Base-by-base conservation (phyloP, 1,284 basidiomycete genomes). In the Rhodofomes roseus region DNA sequence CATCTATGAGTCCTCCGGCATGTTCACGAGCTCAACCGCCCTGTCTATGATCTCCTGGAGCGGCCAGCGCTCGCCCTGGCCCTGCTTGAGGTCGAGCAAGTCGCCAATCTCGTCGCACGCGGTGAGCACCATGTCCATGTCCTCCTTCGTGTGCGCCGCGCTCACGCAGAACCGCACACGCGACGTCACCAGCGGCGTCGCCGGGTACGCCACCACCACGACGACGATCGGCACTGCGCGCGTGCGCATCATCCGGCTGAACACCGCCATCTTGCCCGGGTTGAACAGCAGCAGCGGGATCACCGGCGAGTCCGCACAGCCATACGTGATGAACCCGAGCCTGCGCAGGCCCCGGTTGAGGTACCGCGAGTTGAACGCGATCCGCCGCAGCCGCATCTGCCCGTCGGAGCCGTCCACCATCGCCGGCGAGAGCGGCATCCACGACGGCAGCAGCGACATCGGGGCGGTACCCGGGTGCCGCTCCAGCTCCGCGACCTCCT, bases 241-340 rank as follows among this genome's bases (percentile, higher is more conserved):
- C 60, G 87, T 83, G 65, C 90, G 83, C 94, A 97, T 96, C 84
- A 96, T 84, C 20, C 90, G 83, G 67, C 90, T 89, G 79, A 95
- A 96, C 69, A 89, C 82, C 60, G 83, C 83, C 92, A 96, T 94
- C 78, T 96, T 96, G 56, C 92, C 96, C 0, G 95, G 95, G 71
- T 95, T 87, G 83, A 95, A 99, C 41, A 99, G 81, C 60, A 99
- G 81, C 48, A 98, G 79, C 0, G 97, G 97, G 3, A 98, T 90
- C 66, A 99, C 95, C 2, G 97, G 96, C 25, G 92, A 95, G 69
- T 95, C 90, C 55, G 88, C 85, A 74, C 93, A 89, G 0, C 96
- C 95, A 69, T 96, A 98, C 9, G 94, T 92, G 79, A 99, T 97
- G 81, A 99, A 99, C 0, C 96, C 97, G 41, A 99, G 86, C 73